Percentiles rank a stretch among this genome's conserved stretches.
These are phyloP conservation scores for Apiospora kogelbergensis DNA, from an alignment of 2,329 filamentous ascomycete genomes.

Conservation along the genomic window DNA sequence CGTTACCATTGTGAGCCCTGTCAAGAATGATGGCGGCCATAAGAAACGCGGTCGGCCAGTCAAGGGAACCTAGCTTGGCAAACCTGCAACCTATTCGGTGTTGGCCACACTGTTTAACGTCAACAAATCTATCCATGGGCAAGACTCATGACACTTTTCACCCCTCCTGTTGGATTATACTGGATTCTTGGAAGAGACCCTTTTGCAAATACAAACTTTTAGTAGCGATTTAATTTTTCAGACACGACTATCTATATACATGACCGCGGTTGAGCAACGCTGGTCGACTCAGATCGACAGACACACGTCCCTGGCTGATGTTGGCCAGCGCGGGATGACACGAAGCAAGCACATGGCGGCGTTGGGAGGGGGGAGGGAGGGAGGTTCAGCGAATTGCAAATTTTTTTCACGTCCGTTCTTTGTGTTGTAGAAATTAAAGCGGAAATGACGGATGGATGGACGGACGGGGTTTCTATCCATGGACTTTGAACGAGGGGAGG, in stretches of 20 bases:
- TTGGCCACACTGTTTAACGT: background rate
- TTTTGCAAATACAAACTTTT: slow-evolving; percentile 10
- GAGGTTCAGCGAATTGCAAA: background rate
- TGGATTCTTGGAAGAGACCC: slow-evolving; percentile 9
- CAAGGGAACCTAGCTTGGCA: background rate
- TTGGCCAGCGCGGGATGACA: background rate
- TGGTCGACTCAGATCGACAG: background rate
- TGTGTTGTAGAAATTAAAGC: slow-evolving; percentile 1
- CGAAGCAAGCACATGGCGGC: slow-evolving; percentile 1
- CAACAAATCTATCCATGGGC: background rate
- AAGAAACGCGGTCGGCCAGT: slow-evolving; percentile 25
- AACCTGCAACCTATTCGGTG: background rate
- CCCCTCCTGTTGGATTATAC: slow-evolving; percentile 10
- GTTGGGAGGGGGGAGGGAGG: background rate
- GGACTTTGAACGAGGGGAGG: background rate
- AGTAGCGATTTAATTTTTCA: slow-evolving; percentile 7
- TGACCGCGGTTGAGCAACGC: background rate
- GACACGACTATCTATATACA: slow-evolving; percentile 5
- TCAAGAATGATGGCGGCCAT: slow-evolving; percentile 41
- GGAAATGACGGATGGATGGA: background rate
- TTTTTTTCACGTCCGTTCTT: background rate
- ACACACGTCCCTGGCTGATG: background rate
- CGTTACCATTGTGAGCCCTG: slow-evolving; percentile 54
- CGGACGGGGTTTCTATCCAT: background rate
- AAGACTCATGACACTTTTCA: slow-evolving; percentile 1